phyloP scores from a whole-genome alignment of 495 filamentous ascomycete species.

The Bombardia bombarda region DNA sequence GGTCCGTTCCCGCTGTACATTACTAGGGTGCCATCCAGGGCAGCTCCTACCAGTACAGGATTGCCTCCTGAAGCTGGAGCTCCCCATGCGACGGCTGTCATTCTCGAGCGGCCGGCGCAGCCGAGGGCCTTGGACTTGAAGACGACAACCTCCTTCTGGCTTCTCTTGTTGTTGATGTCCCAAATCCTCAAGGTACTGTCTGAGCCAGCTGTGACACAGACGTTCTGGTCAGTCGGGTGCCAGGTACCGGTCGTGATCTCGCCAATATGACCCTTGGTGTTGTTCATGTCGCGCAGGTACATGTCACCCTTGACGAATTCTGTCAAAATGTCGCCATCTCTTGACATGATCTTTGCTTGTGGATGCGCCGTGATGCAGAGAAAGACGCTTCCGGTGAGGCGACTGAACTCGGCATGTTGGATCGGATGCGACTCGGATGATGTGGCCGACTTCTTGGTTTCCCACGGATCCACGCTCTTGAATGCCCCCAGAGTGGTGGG shows the following conservation, averaged over 20 bases:
- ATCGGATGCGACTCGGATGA: constrained; percentile 79
- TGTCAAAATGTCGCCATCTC: constrained; percentile 75
- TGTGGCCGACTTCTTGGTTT: constrained; percentile 57
- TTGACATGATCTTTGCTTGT: constrained; percentile 79
- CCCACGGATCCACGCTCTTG: constrained; percentile 81
- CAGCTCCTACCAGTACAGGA: constrained; percentile 77
- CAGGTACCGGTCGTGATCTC: constrained; percentile 82
- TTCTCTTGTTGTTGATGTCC: constrained; percentile 82
- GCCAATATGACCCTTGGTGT: constrained; percentile 92
- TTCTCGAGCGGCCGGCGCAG: constrained; percentile 81
- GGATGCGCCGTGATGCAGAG: constrained; percentile 79
- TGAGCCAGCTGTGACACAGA: constrained; percentile 82
- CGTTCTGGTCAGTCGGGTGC: constrained; percentile 74
- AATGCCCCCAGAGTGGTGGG: constrained; percentile 89
- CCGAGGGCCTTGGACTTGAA: constrained; percentile 84
- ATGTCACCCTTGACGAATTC: constrained; percentile 97
- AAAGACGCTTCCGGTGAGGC: constrained; percentile 68
- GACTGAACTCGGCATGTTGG: constrained; percentile 80
- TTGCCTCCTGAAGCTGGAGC: constrained; percentile 63
- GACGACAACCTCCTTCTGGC: constrained; percentile 87
- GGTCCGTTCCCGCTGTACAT: constrained; percentile 90
- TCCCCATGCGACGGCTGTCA: constrained; percentile 92
- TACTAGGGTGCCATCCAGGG: constrained; percentile 81
- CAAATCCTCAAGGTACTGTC: constrained; percentile 94
- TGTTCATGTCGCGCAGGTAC: constrained; percentile 93